A percentile compares a stretch with the other conserved stretches of the same genome.
Evolutionary conservation across 2,329 filamentous ascomycete genomes (phyloP).

Genomic region (Aspergillus pseudoterreus): DNA sequence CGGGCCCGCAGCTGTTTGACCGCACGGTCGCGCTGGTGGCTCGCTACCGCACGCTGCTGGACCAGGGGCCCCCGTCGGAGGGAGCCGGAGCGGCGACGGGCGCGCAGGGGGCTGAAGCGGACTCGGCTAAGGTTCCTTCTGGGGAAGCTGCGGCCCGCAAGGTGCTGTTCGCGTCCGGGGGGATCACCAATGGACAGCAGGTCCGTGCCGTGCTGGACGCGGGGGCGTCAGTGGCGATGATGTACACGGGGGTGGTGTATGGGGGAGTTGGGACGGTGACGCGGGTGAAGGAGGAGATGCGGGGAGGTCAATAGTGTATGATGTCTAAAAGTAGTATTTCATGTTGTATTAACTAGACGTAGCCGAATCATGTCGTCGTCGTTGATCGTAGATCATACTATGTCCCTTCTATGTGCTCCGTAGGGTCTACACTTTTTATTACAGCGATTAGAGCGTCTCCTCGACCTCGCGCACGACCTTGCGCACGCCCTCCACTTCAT

Average conservation of each 20-base stretch:
- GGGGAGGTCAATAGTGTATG: conserved; percentile 9
- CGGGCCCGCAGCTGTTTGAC: conserved; percentile 83
- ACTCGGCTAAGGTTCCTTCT: conserved; percentile 16
- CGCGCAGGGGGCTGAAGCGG: conserved; percentile 16
- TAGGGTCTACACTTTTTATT: no score
- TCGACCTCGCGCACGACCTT: conserved; percentile 71
- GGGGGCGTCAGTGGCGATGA: conserved; percentile 84
- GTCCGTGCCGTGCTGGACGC: conserved; percentile 79
- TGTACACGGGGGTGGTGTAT: conserved; percentile 76
- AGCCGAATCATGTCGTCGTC: no score
- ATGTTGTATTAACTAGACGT: no score
- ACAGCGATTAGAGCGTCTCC: no score
- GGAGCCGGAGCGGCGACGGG: conserved; percentile 9
- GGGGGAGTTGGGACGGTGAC: conserved; percentile 60
- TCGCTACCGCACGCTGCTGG: conserved; percentile 69
- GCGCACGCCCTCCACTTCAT: conserved; percentile 68
- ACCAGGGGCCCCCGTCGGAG: conserved; percentile 41
- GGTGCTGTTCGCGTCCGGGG: conserved; percentile 89
- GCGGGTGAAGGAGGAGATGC: conserved; percentile 47
- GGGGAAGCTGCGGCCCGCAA: conserved; percentile 47
- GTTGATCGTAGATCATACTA: no score
- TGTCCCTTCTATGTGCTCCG: no score
- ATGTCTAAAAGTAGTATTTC: neutral
- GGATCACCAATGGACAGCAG: conserved; percentile 83
- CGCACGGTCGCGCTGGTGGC: conserved; percentile 74